Percentiles rank a stretch among this genome's conserved stretches.
Conservation (phyloP, 805 yeast genomes). For the Spathaspora boniae region DNA sequence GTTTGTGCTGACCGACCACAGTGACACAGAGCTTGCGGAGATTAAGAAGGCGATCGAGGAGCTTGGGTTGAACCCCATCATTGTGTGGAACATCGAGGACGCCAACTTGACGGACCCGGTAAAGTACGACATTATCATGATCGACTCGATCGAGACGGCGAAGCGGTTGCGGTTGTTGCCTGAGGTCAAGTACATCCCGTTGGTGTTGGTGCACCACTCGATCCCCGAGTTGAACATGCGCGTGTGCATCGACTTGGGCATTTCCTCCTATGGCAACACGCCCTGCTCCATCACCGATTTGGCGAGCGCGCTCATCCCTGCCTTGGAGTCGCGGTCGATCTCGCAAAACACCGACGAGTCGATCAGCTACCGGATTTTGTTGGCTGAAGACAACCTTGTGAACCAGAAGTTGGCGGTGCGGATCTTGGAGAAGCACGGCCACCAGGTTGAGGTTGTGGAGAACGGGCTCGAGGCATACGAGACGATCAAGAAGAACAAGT, state of each 20-base stretch:
- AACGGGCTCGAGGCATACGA: conserved; percentile 82
- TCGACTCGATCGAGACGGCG: conserved; percentile 76
- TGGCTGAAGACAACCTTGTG: conserved; percentile 85
- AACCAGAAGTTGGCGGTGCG: conserved; percentile 85
- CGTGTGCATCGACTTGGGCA: conserved; percentile 80
- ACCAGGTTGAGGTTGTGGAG: conserved; percentile 78
- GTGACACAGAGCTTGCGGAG: conserved; percentile 45
- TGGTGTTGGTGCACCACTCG: conserved; percentile 72
- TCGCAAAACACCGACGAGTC: conserved; percentile 79
- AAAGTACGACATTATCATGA: conserved; percentile 75
- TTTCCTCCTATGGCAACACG: conserved; percentile 83
- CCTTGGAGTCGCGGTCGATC: conserved; percentile 76
- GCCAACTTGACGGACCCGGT: conserved; percentile 55
- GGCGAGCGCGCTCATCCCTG: conserved; percentile 81
- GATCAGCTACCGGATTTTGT: conserved; percentile 64
- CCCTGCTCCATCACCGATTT: conserved; percentile 81
- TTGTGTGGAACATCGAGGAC: conserved; percentile 54
- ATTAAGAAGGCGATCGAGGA: conserved; percentile 49
- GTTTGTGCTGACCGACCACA: conserved; percentile 65
- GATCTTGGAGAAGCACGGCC: conserved; percentile 82
- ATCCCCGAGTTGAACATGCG: conserved; percentile 77
- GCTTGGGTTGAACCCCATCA: conserved; percentile 59
- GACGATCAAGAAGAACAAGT: conserved; percentile 62
- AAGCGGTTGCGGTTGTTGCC: conserved; percentile 63
- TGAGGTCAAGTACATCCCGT: conserved; percentile 81